Percentiles rank a stretch among this genome's conserved stretches.
phyloP scores from a whole-genome alignment of 1,284 basidiomycete species.

The Naganishia cerealis region DNA sequence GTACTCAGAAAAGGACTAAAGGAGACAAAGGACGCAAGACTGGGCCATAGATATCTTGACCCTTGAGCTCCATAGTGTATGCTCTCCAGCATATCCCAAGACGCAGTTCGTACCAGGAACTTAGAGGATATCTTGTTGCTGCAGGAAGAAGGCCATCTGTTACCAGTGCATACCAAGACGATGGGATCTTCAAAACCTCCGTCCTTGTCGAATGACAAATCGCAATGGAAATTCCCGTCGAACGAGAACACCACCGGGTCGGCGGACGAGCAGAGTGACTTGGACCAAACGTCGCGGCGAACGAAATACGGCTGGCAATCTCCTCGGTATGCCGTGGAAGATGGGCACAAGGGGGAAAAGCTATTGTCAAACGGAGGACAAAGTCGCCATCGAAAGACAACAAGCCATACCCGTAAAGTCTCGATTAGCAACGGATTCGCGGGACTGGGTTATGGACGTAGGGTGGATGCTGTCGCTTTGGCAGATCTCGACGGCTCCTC shows the following conservation, averaged over 20 bases:
- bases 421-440: slow-evolving; percentile 23
- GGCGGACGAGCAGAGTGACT: slow-evolving; percentile 8
- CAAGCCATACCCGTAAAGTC: slow-evolving; percentile 21
- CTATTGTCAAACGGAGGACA: slow-evolving; percentile 1
- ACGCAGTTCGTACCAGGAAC: slow-evolving; percentile 15
- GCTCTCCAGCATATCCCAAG: slow-evolving; percentile 14
- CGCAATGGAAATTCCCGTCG: slow-evolving; percentile 6
- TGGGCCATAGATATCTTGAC: neutral
- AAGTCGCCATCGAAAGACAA: slow-evolving; percentile 21
- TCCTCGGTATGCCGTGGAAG: slow-evolving; percentile 19
- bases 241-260: neutral
- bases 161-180: neutral
- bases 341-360: slow-evolving; percentile 16
- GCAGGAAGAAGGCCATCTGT: slow-evolving; percentile 22
- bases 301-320: slow-evolving; percentile 26
- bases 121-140: slow-evolving; percentile 21
- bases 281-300: neutral
- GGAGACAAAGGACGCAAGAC: neutral
- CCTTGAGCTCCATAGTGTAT: slow-evolving; percentile 14
- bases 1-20: neutral
- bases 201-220: neutral
- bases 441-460: slow-evolving; percentile 15
- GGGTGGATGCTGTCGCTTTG: slow-evolving; percentile 15
- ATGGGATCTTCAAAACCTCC: slow-evolving; percentile 8
- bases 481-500: slow-evolving; percentile 11